Evolutionary conservation across 805 yeast species (phyloP), one percentile per base, ranked within the genome.

Genomic region (Kluyveromyces wickerhamii): DNA sequence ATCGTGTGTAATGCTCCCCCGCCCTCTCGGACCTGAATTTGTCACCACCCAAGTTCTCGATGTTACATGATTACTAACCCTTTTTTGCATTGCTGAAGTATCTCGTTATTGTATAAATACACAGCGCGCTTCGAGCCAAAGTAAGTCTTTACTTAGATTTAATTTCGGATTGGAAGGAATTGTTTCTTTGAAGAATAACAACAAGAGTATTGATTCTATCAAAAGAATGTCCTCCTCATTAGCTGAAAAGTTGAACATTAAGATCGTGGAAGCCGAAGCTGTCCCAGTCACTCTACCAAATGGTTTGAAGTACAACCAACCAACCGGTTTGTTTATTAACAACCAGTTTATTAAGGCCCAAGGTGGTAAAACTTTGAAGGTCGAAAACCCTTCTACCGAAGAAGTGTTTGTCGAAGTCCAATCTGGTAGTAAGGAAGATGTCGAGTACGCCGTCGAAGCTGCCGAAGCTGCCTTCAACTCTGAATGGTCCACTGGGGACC

Each of bases 251-350:
- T 15, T 35, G 21, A 30, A 40, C 27, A 34, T 44, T 32, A 32
- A 48, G 31, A 15, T 38, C 12, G 60, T 62, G 10, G 43, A 49
- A 29, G 36, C 69, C 8, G 33, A 19, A 7, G 15, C 33, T 12
- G 33, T 30, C 12, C 9, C 17, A 12, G 59, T 79, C 43, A 70
- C 68, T 7, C 62, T 77, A 40, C 87, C 88, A 42, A 79, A 76
- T 44, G 88, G 88, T 18, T 45, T 63, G 21, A 62, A 67, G 22
- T 81, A 79, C 53, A 68, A 74, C 34, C 94, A 83, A 65, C 95
- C 95, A 49, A 78, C 82, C 8, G 96, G 96, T 43, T 65, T 88
- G 49, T 88, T 84, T 69, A 85, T 88, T 59, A 80, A 85, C 67
- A 84, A 84, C 61, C 84, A 84, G 59, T 85, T 81, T 51, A 78